These are phyloP conservation scores for Tulasnella sp. DNA, from an alignment of 768 basidiomycete genomes.

Conservation along the genomic window DNA sequence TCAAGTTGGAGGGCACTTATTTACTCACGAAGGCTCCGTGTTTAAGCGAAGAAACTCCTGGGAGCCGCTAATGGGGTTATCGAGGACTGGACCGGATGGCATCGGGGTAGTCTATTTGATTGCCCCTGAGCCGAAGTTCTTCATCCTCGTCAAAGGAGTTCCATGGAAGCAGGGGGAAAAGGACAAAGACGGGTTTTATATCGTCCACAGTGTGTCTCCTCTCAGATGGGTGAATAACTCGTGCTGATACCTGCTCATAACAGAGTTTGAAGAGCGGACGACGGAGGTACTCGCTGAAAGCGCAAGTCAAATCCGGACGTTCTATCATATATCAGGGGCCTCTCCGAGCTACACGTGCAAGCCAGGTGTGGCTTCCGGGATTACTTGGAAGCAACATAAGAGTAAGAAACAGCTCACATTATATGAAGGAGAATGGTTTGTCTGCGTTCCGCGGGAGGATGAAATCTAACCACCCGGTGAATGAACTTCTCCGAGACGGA, in stretches of 20 bases:
- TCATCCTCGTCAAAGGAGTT: neutral
- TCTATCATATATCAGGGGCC: neutral
- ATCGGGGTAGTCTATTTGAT: neutral
- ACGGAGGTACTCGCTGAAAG: neutral
- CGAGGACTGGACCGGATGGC: neutral
- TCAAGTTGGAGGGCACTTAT: neutral
- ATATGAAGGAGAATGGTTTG: neutral
- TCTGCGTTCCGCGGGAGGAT: neutral
- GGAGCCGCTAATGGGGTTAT: neutral
- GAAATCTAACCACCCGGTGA: no score
- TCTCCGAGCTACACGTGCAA: neutral
- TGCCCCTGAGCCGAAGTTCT: neutral
- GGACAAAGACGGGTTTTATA: neutral
- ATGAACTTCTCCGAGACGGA: no score
- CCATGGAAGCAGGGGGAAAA: neutral
- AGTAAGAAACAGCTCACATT: neutral
- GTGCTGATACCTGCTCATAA: neutral
- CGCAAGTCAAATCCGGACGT: neutral
- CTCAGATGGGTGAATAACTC: neutral
- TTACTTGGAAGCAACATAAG: neutral
- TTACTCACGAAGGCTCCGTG: neutral
- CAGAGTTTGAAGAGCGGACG: neutral
- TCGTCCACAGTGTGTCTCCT: neutral
- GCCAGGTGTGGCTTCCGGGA: neutral
- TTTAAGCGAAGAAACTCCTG: neutral